phyloP scores from a whole-genome alignment of 495 filamentous ascomycete genomes.

The Pyrenula aspistea region DNA sequence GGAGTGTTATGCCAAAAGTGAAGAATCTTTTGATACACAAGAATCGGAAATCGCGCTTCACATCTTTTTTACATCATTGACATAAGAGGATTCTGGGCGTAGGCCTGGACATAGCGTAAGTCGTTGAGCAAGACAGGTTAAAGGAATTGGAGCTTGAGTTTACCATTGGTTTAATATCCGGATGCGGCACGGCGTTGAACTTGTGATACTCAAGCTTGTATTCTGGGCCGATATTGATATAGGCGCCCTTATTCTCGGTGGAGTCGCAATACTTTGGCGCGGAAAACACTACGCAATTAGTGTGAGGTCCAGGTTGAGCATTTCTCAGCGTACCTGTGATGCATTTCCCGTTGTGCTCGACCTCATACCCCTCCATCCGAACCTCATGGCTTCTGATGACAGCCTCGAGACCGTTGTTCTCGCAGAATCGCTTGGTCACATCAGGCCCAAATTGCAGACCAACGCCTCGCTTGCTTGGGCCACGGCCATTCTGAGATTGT shows the following conservation, averaged over 20 bases:
- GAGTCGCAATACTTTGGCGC: slow-evolving; percentile 96
- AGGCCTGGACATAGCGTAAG: slow-evolving; percentile 41
- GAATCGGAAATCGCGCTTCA: slow-evolving; percentile 5
- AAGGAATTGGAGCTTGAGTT: slow-evolving; percentile 14
- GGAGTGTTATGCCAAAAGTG: background rate
- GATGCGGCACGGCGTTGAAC: slow-evolving; percentile 95
- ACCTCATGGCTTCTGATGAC: slow-evolving; percentile 97
- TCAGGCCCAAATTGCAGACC: slow-evolving; percentile 95
- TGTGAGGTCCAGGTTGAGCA: background rate
- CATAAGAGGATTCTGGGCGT: slow-evolving; percentile 70
- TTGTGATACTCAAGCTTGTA: slow-evolving; percentile 83
- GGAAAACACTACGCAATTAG: slow-evolving; percentile 61
- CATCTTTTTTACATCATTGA: slow-evolving; percentile 38
- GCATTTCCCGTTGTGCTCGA: slow-evolving; percentile 91
- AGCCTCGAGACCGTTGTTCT: slow-evolving; percentile 85
- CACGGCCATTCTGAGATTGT: slow-evolving; percentile 70
- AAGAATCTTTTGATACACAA: background rate
- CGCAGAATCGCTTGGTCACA: slow-evolving; percentile 93
- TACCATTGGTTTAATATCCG: slow-evolving; percentile 90
- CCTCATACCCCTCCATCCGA: slow-evolving; percentile 93
- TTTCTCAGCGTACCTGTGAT: slow-evolving; percentile 58
- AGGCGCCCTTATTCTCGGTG: slow-evolving; percentile 95
- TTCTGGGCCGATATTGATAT: slow-evolving; percentile 91
- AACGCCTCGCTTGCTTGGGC: slow-evolving; percentile 92
- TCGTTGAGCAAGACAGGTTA: too few species aligned